Percentiles rank a stretch among this genome's conserved stretches.
Conservation (phyloP, 352 stramenopile genomes). For the Pythium scleroteichum region DNA sequence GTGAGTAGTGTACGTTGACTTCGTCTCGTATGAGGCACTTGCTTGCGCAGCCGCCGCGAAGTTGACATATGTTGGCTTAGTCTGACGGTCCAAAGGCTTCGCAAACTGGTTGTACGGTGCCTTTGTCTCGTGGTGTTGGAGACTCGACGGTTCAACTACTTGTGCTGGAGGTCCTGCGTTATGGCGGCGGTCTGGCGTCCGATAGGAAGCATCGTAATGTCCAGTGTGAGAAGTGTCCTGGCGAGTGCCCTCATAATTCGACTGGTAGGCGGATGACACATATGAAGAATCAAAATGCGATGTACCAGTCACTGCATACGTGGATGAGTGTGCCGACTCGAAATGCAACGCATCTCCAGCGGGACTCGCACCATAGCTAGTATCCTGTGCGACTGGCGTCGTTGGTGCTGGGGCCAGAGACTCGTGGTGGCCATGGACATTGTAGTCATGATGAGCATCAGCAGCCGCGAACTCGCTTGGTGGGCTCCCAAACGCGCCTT, state of each 20-base stretch:
- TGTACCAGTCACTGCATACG: background rate
- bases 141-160: slow-evolving; percentile 1
- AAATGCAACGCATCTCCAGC: slow-evolving; percentile 2
- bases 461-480: slow-evolving; percentile 2
- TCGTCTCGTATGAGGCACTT: slow-evolving; percentile 14
- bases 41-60: background rate
- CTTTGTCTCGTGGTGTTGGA: background rate
- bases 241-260: background rate
- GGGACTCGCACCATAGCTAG: background rate
- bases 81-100: background rate
- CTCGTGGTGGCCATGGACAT: background rate
- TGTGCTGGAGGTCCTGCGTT: background rate
- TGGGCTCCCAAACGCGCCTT: slow-evolving; percentile 2
- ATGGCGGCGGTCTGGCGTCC: slow-evolving; percentile 10
- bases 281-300: slow-evolving; percentile 3
- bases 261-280: background rate
- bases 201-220: slow-evolving; percentile 16
- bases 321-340: background rate
- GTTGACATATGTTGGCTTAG: slow-evolving; percentile 2
- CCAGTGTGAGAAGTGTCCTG: background rate
- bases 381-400: background rate
- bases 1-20: slow-evolving; percentile 7
- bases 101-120: slow-evolving; percentile 20
- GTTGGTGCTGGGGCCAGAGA: background rate
- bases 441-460: background rate